phyloP scores from a whole-genome alignment of 1,284 basidiomycete genomes.

The Pseudozyma pruni region DNA sequence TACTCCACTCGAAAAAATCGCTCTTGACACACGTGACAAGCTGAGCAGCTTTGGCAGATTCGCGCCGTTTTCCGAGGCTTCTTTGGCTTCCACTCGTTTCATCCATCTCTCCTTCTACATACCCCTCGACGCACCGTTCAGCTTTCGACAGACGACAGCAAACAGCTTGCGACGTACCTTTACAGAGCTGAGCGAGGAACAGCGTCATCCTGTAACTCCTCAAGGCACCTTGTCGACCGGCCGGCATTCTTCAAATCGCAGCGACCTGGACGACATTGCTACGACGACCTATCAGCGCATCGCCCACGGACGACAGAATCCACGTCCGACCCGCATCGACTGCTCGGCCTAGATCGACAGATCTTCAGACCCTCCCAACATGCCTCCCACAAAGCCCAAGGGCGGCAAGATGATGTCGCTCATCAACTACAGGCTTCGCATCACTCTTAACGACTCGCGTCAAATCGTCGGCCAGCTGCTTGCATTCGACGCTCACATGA shows the following conservation, averaged over 20 bases:
- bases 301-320: not conserved
- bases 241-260: too few species aligned
- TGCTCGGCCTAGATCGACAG: not conserved
- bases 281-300: too few species aligned
- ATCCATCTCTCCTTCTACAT: slow-evolving; percentile 7
- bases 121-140: not conserved
- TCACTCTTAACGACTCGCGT: slow-evolving; percentile 97
- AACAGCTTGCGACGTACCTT: too few species aligned
- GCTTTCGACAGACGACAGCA: too few species aligned
- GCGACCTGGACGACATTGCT: too few species aligned
- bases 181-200: too few species aligned
- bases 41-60: slow-evolving; percentile 2
- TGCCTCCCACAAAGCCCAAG: slow-evolving; percentile 63
- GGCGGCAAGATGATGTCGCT: slow-evolving; percentile 89
- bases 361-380: not conserved
- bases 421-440: slow-evolving; percentile 96
- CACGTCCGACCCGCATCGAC: not conserved
- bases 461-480: slow-evolving; percentile 97
- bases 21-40: slow-evolving; percentile 16
- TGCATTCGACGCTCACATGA: slow-evolving; percentile 99
- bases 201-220: too few species aligned
- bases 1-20: too few species aligned
- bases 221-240: too few species aligned
- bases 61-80: slow-evolving; percentile 27
- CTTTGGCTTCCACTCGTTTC: not conserved